Conservation (phyloP, 352 stramenopile species). For the Phytophthora lateralis region DNA sequence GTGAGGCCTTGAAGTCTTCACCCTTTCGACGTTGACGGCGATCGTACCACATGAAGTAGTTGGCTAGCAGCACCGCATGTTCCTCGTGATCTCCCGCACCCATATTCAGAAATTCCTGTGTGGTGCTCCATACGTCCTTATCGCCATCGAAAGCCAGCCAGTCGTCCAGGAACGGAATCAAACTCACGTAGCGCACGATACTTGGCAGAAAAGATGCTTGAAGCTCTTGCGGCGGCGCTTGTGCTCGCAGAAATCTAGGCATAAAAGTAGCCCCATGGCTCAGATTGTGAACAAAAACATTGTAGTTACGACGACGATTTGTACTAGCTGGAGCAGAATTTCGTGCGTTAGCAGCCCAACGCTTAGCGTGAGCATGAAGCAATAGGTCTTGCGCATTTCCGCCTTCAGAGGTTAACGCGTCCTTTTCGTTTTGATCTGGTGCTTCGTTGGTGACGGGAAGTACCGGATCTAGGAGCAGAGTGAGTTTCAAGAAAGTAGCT, state of each 20-base stretch:
- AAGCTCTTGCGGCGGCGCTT: constrained; percentile 64
- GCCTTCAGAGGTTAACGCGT: constrained; percentile 9
- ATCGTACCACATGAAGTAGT: constrained; percentile 91
- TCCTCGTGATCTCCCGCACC: constrained; percentile 90
- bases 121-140: constrained; percentile 89
- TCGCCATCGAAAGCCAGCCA: constrained; percentile 85
- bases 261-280: constrained; percentile 69
- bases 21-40: constrained; percentile 32
- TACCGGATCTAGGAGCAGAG: constrained; percentile 88
- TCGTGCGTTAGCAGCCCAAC: constrained; percentile 24
- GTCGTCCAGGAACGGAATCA: constrained; percentile 93
- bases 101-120: constrained; percentile 91
- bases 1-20: constrained; percentile 13
- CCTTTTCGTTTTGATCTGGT: constrained; percentile 29
- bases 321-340: constrained; percentile 21
- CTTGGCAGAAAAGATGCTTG: constrained; percentile 31
- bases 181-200: constrained; percentile 88
- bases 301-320: constrained; percentile 45
- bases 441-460: constrained; percentile 41
- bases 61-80: constrained; percentile 92
- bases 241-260: constrained; percentile 71
- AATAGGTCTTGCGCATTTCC: constrained; percentile 31
- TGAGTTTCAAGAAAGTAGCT: constrained; percentile 85
- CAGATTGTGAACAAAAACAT: constrained; percentile 82
- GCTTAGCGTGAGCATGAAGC: constrained; percentile 30